These are phyloP conservation scores for Saccharomyces hybrid DNA, from an alignment of 1,139 yeast genomes.

Conservation along the genomic window DNA sequence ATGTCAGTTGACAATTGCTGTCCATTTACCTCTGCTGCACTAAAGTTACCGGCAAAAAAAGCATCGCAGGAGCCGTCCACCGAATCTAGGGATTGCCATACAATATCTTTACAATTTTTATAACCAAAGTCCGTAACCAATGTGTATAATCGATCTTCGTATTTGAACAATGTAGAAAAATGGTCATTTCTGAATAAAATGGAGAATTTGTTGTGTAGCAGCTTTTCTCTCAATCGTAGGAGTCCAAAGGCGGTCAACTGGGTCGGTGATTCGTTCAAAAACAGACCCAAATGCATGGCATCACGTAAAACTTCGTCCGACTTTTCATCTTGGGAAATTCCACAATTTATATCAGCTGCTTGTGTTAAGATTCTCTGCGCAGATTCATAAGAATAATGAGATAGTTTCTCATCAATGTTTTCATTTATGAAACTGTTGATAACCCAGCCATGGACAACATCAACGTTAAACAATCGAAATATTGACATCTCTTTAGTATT, in stretches of 20 bases:
- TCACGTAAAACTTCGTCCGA: conserved; percentile 23
- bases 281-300: conserved; percentile 27
- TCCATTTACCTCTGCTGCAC: conserved; percentile 29
- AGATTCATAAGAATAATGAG: conserved; percentile 39
- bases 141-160: conserved; percentile 43
- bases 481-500: conserved; percentile 37
- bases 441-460: conserved; percentile 47
- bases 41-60: conserved; percentile 56
- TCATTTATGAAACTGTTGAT: conserved; percentile 29
- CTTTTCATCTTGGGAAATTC: conserved; percentile 9
- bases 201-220: conserved; percentile 44
- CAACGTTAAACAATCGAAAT: conserved; percentile 40
- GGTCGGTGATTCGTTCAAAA: conserved; percentile 44
- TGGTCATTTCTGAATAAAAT: conserved; percentile 82
- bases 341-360: conserved; percentile 29
- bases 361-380: conserved; percentile 37
- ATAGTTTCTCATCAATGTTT: conserved; percentile 25
- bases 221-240: conserved; percentile 32
- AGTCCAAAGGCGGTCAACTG: conserved; percentile 68
- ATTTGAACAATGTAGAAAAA: conserved; percentile 61
- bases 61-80: conserved; percentile 58
- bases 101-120: conserved; percentile 40
- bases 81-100: conserved; percentile 71
- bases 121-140: conserved; percentile 71
- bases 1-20: conserved; percentile 2